A percentile compares a stretch with the other conserved stretches of the same genome.
phyloP scores from a whole-genome alignment of 1,284 basidiomycete species.

The Trichosporon inkin region DNA sequence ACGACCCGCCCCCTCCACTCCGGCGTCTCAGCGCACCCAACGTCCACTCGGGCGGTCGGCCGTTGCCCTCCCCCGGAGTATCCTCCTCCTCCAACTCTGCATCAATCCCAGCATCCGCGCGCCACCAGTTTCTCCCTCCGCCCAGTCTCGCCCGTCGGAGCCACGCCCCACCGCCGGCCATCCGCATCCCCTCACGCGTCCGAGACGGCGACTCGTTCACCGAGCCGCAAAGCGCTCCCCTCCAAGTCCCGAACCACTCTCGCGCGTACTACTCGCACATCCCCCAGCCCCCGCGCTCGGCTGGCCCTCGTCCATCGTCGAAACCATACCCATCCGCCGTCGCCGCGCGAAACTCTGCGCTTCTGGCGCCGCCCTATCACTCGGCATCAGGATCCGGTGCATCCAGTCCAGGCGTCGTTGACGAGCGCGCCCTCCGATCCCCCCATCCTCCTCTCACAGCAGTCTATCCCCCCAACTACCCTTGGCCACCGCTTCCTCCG shows the following conservation, averaged over 20 bases:
- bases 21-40: constrained; percentile 17
- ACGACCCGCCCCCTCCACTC: constrained; percentile 18
- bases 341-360: constrained; percentile 9
- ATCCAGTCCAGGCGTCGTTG: constrained; percentile 2
- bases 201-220: constrained; percentile 9
- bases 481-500: constrained; percentile 21
- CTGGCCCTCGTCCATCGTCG: constrained; percentile 12
- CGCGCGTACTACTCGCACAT: constrained; percentile 12
- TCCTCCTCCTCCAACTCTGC: too few species aligned
- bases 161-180: constrained; percentile 19
- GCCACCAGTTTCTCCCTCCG: constrained; percentile 9
- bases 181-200: constrained; percentile 14
- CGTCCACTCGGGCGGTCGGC: constrained; percentile 3
- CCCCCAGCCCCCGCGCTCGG: constrained; percentile 14
- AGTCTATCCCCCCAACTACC: constrained; percentile 22
- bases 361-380: constrained; percentile 12
- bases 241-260: constrained; percentile 11
- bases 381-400: constrained; percentile 4
- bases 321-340: constrained; percentile 8
- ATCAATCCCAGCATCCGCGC: constrained; percentile 6
- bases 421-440: constrained; percentile 30
- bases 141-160: constrained; percentile 14
- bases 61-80: neutral
- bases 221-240: constrained; percentile 15
- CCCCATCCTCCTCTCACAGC: constrained; percentile 47